Percentiles rank a stretch among this genome's conserved stretches.
Evolutionary conservation across 495 filamentous ascomycete genomes (phyloP).

Genomic region (Cudoniella acicularis): DNA sequence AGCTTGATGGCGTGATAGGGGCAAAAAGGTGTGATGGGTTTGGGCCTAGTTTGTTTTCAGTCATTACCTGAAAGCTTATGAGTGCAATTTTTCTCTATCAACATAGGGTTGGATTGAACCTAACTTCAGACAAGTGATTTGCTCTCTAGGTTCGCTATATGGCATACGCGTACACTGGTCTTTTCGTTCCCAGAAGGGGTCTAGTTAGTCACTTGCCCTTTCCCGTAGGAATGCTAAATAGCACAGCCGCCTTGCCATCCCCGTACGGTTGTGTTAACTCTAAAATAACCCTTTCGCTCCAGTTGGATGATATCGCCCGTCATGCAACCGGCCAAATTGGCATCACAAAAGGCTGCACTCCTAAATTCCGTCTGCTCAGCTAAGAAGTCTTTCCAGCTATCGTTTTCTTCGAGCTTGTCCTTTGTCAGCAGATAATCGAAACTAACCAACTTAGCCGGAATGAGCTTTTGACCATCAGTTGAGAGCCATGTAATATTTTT

Average conservation of each 20-base stretch:
- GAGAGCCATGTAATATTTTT: constrained; percentile 77
- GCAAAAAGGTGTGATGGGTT: too few species aligned
- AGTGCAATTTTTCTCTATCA: too few species aligned
- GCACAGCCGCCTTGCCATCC: constrained; percentile 49
- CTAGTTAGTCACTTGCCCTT: too few species aligned
- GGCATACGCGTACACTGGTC: too few species aligned
- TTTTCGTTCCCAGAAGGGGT: too few species aligned
- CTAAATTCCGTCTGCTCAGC: constrained; percentile 63
- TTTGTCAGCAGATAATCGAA: constrained; percentile 78
- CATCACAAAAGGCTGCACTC: constrained; percentile 59
- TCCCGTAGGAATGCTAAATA: constrained; percentile 68
- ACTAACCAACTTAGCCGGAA: constrained; percentile 66
- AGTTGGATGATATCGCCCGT: constrained; percentile 73
- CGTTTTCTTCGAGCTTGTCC: constrained; percentile 68
- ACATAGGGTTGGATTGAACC: too few species aligned
- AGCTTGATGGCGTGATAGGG: too few species aligned
- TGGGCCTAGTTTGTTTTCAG: too few species aligned
- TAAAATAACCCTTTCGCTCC: constrained; percentile 76
- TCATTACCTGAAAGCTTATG: too few species aligned
- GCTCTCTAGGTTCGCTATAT: too few species aligned
- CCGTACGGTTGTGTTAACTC: constrained; percentile 47
- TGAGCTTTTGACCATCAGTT: constrained; percentile 55
- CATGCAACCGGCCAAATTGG: constrained; percentile 61
- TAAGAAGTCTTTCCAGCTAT: constrained; percentile 65
- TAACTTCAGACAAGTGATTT: too few species aligned